phyloP scores from a whole-genome alignment of 768 basidiomycete species.

The Leccinum longicurvipes region DNA sequence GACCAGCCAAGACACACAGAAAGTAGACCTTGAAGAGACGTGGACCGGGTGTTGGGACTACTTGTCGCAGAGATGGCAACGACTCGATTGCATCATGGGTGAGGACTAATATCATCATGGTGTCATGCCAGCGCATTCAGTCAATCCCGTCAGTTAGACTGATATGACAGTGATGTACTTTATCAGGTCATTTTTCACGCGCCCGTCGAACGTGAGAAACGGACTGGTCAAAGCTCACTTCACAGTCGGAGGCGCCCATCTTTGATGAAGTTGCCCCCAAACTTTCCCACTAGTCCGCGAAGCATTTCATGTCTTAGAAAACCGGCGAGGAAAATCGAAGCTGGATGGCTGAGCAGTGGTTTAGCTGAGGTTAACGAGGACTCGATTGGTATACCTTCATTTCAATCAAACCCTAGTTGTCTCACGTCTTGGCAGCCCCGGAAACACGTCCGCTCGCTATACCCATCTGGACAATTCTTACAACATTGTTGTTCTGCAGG shows the following conservation, averaged over 20 bases:
- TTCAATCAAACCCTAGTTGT: slow-evolving; percentile 2
- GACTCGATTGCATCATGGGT: no score
- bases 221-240: background rate
- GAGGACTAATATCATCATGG: no score
- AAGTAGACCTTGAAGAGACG: no score
- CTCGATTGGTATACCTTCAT: slow-evolving; percentile 34
- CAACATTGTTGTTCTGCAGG: slow-evolving; percentile 70
- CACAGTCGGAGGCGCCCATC: slow-evolving; percentile 34
- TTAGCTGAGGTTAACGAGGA: slow-evolving; percentile 26
- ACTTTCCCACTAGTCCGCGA: slow-evolving; percentile 26
- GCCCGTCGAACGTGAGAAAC: background rate
- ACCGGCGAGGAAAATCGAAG: slow-evolving; percentile 43
- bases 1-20: no score
- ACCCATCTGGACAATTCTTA: slow-evolving; percentile 65
- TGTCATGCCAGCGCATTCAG: no score
- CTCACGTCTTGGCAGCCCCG: slow-evolving; percentile 33
- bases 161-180: no score
- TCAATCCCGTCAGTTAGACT: no score
- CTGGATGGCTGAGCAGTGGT: slow-evolving; percentile 44
- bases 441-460: slow-evolving; percentile 44
- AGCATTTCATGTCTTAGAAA: slow-evolving; percentile 27
- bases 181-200: no score
- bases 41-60: no score
- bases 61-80: no score
- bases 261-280: slow-evolving; percentile 31